Base-by-base conservation (phyloP, 2,329 filamentous ascomycete genomes). In the Penicillium sp. region DNA sequence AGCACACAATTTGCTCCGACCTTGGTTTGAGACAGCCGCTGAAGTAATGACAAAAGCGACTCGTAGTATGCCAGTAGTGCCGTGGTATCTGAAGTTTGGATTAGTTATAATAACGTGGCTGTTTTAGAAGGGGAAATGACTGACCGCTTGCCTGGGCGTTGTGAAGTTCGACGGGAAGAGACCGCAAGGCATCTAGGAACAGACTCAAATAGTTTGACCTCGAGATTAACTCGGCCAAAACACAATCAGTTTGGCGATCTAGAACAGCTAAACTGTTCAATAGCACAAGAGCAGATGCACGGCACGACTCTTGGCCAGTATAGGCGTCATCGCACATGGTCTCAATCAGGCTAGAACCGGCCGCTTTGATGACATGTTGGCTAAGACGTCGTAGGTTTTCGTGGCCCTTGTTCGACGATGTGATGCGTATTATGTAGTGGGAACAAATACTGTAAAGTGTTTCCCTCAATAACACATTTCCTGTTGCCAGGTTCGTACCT, bases 281-380 rank as follows among this genome's bases (percentile, higher is more conserved):
- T n/a, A 97, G 81, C 38, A 97, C 84, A 43, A 97, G 80, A 12
- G 94, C 92, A 0, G 93, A 89, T 4, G 95, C 87, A 70, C 95
- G 90, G 73, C 91, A 95, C 13, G 83, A 84, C 38, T 89, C 84
- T 69, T 93, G 89, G 40, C 92, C 91, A 58, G 89, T 87, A 72
- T 93, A 93, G 21, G 92, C 93, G 77, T 99, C 94, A 69, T 99
- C 94, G 71, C 93, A 97, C 43, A 97, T 82, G 27, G 91, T 86
- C 66, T 93, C 91, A 59, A 97, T 84, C 40, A 97, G 81, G 54
- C 89, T 84, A 67, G 91, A 89, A 40, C 94, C 93, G 45, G 91
- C 87, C 5, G 88, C 86, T 72, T 90, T 91, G 65, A 95, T 83
- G 1, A 89, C 88, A 71, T 90, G 84, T 41, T 86, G 81, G 48